Conservation (phyloP, 805 yeast species). For the Saturnispora quitensis region DNA sequence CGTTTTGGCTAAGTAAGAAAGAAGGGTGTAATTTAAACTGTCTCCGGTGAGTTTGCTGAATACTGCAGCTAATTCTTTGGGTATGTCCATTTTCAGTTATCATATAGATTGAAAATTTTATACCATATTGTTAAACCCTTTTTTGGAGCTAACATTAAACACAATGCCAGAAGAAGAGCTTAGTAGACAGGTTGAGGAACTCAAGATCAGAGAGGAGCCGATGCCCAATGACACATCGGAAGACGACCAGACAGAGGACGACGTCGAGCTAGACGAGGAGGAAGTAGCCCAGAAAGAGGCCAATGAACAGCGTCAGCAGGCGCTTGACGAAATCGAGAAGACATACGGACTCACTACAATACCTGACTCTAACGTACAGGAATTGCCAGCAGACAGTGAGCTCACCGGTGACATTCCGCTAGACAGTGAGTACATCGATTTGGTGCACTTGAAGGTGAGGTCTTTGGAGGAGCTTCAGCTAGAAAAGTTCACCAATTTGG, state of each 20-base stretch:
- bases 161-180: neutral
- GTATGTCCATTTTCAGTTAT: no score
- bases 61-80: no score
- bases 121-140: neutral
- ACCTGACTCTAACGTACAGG: constrained; percentile 39
- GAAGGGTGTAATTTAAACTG: no score
- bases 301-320: constrained; percentile 4
- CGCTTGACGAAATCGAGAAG: constrained; percentile 16
- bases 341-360: constrained; percentile 25
- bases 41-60: no score
- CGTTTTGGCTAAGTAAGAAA: neutral
- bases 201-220: neutral
- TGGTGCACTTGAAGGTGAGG: constrained; percentile 60
- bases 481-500: constrained; percentile 46
- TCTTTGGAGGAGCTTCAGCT: constrained; percentile 55
- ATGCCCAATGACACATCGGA: constrained; percentile 1
- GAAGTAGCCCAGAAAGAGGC: constrained; percentile 3
- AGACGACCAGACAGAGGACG: constrained; percentile 9
- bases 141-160: neutral
- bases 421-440: constrained; percentile 53
- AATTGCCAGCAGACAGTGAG: constrained; percentile 61
- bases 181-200: neutral
- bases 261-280: constrained; percentile 12
- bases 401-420: constrained; percentile 46
- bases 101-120: neutral